Percentiles rank a stretch among this genome's conserved stretches.
Conservation (phyloP, 768 basidiomycete genomes). For the Galerina marginata region DNA sequence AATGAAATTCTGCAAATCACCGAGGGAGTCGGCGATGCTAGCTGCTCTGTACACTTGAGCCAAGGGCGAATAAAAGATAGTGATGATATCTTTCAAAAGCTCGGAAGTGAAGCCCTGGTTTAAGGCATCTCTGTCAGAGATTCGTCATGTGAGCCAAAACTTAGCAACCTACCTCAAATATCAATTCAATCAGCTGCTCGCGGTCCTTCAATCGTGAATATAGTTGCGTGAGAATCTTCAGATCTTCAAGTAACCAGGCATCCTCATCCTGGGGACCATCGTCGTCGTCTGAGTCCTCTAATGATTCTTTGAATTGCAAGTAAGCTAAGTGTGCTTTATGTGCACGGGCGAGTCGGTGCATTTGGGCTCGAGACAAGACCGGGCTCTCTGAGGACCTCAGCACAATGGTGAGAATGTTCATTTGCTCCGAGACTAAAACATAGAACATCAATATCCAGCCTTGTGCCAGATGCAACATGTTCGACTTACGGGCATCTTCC, state of each 20-base stretch:
- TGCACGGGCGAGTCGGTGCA: conserved; percentile 80
- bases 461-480: neutral
- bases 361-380: conserved; percentile 72
- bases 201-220: conserved; percentile 84
- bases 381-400: conserved; percentile 83
- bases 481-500: conserved; percentile 70
- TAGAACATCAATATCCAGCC: too few species aligned
- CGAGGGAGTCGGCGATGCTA: conserved; percentile 91
- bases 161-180: conserved; percentile 79
- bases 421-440: conserved; percentile 59
- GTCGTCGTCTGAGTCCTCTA: conserved; percentile 89
- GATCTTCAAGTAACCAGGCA: conserved; percentile 95
- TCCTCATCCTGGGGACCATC: conserved; percentile 94
- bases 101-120: conserved; percentile 91
- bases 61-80: conserved; percentile 96
- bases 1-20: conserved; percentile 91
- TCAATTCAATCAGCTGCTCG: conserved; percentile 89
- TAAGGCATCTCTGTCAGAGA: neutral
- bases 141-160: neutral
- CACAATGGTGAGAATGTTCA: conserved; percentile 80
- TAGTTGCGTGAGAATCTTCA: conserved; percentile 78
- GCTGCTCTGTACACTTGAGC: conserved; percentile 98
- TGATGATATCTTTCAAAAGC: conserved; percentile 96
- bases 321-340: conserved; percentile 84
- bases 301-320: conserved; percentile 56